phyloP scores from a whole-genome alignment of 2,329 filamentous ascomycete genomes.

The Botrytis deweyae region DNA sequence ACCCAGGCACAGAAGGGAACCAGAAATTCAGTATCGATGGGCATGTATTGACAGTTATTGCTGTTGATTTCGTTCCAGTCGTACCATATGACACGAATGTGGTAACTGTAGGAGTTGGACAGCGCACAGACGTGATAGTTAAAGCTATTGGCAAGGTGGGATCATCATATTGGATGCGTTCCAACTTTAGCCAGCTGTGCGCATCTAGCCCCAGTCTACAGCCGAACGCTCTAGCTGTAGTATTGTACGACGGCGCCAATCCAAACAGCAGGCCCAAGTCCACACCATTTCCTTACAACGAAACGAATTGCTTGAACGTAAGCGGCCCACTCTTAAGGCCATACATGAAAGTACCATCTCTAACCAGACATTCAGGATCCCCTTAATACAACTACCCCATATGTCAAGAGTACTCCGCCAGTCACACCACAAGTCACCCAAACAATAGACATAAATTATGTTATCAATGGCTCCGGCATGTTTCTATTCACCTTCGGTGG shows the following conservation, averaged over 20 bases:
- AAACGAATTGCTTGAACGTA: background rate
- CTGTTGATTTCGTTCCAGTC: conserved; percentile 67
- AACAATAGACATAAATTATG: conserved; percentile 43
- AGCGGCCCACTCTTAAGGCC: background rate
- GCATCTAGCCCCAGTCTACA: conserved; percentile 47
- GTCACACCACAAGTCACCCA: conserved; percentile 39
- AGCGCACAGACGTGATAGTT: conserved; percentile 47
- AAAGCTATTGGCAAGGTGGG: conserved; percentile 44
- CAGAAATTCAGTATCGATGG: conserved; percentile 71
- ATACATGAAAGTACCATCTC: background rate
- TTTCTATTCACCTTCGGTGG: conserved; percentile 55
- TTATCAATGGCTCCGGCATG: conserved; percentile 51
- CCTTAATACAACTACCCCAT: conserved; percentile 41
- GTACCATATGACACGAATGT: conserved; percentile 57
- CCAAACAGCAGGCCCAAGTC: conserved; percentile 50
- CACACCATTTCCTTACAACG: conserved; percentile 34
- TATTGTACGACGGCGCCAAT: conserved; percentile 64
- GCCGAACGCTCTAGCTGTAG: conserved; percentile 55
- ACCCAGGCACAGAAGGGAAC: conserved; percentile 68
- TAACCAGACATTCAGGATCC: background rate
- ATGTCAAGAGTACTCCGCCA: conserved; percentile 41
- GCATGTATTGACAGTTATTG: conserved; percentile 62
- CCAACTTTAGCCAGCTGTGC: conserved; percentile 50
- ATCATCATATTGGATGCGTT: conserved; percentile 54
- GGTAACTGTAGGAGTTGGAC: conserved; percentile 40